These are phyloP conservation scores for Digitaria exilis DNA, from an alignment of 202 grass and related monocot species.

Conservation along the genomic window DNA sequence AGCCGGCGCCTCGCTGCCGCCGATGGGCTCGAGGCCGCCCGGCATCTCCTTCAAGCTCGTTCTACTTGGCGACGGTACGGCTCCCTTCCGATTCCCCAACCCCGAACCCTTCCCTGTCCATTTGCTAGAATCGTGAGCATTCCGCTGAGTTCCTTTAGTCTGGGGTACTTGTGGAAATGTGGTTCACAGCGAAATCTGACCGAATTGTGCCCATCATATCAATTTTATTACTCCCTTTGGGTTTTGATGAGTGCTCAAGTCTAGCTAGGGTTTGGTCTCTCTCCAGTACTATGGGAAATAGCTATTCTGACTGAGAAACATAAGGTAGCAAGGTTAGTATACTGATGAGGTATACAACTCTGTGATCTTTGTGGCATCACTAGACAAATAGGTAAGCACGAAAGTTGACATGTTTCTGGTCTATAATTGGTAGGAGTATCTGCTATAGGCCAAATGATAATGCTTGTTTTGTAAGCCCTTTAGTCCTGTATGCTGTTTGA, in stretches of 20 bases:
- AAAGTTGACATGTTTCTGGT: neutral
- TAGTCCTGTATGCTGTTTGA: neutral
- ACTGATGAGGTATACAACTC: neutral
- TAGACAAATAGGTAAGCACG: neutral
- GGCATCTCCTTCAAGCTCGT: conserved; percentile 70
- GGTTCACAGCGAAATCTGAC: neutral
- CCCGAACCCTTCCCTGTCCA: neutral
- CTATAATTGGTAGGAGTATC: neutral
- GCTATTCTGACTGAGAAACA: too few relatives aligned
- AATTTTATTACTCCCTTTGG: neutral
- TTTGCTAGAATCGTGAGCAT: neutral
- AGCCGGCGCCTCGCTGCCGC: neutral
- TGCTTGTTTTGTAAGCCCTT: neutral
- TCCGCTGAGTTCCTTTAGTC: neutral
- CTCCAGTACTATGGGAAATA: neutral
- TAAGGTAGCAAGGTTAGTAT: neutral
- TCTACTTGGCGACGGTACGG: conserved; percentile 65
- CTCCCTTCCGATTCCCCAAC: neutral
- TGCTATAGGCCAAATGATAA: neutral
- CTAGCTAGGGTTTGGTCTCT: neutral
- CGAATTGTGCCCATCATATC: neutral
- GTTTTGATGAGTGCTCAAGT: neutral
- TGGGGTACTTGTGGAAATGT: neutral
- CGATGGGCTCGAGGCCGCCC: conserved; percentile 45
- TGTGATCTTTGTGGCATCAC: neutral